Evolutionary conservation across 805 yeast species (phyloP), one percentile per base, ranked within the genome.

Genomic region (Candida koratica): DNA sequence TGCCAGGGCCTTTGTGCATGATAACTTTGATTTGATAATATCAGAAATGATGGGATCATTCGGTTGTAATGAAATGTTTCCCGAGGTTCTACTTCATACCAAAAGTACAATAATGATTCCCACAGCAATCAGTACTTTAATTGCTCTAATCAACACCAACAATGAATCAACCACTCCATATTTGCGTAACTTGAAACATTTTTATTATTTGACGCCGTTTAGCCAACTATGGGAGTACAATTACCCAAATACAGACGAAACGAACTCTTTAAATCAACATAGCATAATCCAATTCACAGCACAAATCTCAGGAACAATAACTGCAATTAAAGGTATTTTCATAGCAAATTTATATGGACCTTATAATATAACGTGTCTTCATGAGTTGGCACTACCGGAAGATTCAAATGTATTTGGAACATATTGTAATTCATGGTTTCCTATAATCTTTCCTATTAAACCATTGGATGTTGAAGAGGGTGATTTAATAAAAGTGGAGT

Each of bases 61-160:
- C 61, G 97, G 95, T 4, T 90, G 94, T 55, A 90, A 89, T 56
- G 97, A 89, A 53, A 66, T 86, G 12, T 72, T 85, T 6, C 97
- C 97, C 0, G 97, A 89, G 54, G 80, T 93, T 39, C 41, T 64
- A 12, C 32, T 28, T 5, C 12, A 17, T 18, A 10, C 30, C 4
- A 12, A 46, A 6, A 14, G 43, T 13, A 19, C 36, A 8, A 51
- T 46, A 41, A 71, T 47, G 69, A 75, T 56, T 46, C 72, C 56
- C 36, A 60, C 68, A 35, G 61, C 69, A 5, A 79, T 82, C 50
- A 53, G 79, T 1, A 71, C 83, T 11, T 77, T 62, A 39, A 51
- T 84, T 8, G 79, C 81, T 3, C 96, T 96, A 0, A 71, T 82
- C 0, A 75, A 72, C 39, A 10, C 27, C 11, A 15, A 38, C 13